phyloP scores from a whole-genome alignment of 169 alveolate genomes.

The Hepatocystis sp. region DNA sequence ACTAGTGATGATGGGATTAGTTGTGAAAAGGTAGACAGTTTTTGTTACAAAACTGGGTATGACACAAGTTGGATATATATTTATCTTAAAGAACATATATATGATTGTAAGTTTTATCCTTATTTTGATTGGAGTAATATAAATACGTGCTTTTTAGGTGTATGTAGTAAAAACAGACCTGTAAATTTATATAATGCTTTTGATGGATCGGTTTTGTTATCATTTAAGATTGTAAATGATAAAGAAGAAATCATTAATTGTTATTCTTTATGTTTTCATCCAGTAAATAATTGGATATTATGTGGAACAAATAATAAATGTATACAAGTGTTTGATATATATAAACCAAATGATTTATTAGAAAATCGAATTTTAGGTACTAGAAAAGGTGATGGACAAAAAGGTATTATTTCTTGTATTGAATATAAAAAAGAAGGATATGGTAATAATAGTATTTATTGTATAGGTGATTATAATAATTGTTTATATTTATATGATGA shows the following conservation, averaged over 20 bases:
- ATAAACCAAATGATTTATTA: constrained; percentile 24
- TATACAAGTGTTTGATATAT: constrained; percentile 46
- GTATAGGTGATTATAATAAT: constrained; percentile 64
- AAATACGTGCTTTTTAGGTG: constrained; percentile 56
- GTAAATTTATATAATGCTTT: constrained; percentile 48
- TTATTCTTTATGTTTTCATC: constrained; percentile 70
- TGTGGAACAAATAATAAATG: constrained; percentile 52
- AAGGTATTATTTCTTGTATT: constrained; percentile 56
- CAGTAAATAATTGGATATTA: constrained; percentile 53
- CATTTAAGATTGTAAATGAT: constrained; percentile 35
- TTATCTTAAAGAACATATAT: constrained; percentile 18
- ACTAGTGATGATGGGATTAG: too few relatives aligned
- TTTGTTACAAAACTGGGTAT: constrained; percentile 9
- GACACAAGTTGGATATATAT: constrained; percentile 39
- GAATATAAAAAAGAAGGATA: constrained; percentile 59
- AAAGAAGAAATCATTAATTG: constrained; percentile 24
- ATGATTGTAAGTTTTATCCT: constrained; percentile 72
- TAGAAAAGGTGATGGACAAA: constrained; percentile 67
- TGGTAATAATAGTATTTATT: constrained; percentile 33
- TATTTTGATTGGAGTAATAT: constrained; percentile 43
- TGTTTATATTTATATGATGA: constrained; percentile 56
- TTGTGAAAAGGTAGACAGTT: too few relatives aligned
- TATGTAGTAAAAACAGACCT: constrained; percentile 20
- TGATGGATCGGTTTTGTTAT: constrained; percentile 41
- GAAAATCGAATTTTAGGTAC: constrained; percentile 67